Evolutionary conservation across 2,329 filamentous ascomycete genomes (phyloP).

Genomic region (Arthrobotrys pseudoclavata): DNA sequence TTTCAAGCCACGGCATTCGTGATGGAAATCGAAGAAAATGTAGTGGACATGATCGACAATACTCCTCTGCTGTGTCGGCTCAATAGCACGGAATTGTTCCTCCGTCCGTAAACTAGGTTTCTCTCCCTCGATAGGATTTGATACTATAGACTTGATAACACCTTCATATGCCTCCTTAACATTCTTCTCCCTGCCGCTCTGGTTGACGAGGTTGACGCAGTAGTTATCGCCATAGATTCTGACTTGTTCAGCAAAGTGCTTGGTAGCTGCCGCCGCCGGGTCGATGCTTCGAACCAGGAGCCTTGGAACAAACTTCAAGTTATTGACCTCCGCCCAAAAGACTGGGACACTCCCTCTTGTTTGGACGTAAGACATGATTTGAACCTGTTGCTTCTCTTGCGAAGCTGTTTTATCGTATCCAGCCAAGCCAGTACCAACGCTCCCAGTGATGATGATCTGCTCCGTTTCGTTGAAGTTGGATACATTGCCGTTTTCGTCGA

Average conservation of each 20-base stretch:
- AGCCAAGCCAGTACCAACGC: slow-evolving; percentile 71
- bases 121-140: slow-evolving; percentile 75
- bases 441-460: slow-evolving; percentile 90
- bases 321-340: slow-evolving; percentile 97
- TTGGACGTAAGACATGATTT: slow-evolving; percentile 94
- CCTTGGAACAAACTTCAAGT: slow-evolving; percentile 88
- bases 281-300: slow-evolving; percentile 89
- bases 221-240: slow-evolving; percentile 95
- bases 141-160: slow-evolving; percentile 81
- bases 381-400: slow-evolving; percentile 77
- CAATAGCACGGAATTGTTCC: slow-evolving; percentile 85
- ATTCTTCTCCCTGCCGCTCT: slow-evolving; percentile 87
- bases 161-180: slow-evolving; percentile 96
- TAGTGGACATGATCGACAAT: slow-evolving; percentile 90
- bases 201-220: slow-evolving; percentile 96
- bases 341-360: slow-evolving; percentile 96
- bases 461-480: slow-evolving; percentile 99
- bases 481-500: slow-evolving; percentile 94
- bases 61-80: slow-evolving; percentile 73
- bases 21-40: slow-evolving; percentile 98
- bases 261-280: slow-evolving; percentile 81
- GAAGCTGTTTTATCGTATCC: slow-evolving; percentile 66
- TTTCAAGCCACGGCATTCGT: slow-evolving; percentile 92
- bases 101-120: slow-evolving; percentile 76
- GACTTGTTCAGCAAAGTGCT: slow-evolving; percentile 95